Percentiles rank a stretch among this genome's conserved stretches.
phyloP scores from a whole-genome alignment of 2,329 filamentous ascomycete species.

The Oidium heveae region DNA sequence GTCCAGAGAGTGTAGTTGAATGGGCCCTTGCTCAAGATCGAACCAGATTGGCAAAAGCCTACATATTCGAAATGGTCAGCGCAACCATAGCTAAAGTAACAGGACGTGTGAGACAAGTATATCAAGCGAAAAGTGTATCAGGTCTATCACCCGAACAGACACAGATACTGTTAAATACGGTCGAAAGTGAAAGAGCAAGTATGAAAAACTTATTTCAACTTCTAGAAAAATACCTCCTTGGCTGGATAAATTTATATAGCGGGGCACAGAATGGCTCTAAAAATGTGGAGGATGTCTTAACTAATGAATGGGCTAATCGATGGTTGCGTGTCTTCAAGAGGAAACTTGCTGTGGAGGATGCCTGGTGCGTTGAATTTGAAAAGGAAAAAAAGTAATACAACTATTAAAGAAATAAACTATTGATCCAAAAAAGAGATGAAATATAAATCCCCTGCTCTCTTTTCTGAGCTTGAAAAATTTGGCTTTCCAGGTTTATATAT shows the following conservation, averaged over 20 bases:
- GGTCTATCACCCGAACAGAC: constrained; percentile 25
- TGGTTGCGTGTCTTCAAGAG: constrained; percentile 73
- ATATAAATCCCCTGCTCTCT: too few relatives aligned
- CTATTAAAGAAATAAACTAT: background rate
- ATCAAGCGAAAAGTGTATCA: constrained; percentile 32
- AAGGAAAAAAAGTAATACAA: constrained; percentile 6
- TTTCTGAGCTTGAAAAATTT: too few relatives aligned
- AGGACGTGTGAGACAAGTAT: constrained; percentile 59
- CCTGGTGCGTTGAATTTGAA: constrained; percentile 22
- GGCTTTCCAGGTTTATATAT: too few relatives aligned
- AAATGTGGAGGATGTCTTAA: constrained; percentile 33
- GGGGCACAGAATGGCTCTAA: constrained; percentile 44
- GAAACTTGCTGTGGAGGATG: constrained; percentile 66
- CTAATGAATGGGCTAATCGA: constrained; percentile 57
- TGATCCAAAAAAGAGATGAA: too few relatives aligned
- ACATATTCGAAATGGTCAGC: constrained; percentile 74
- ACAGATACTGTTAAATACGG: constrained; percentile 31
- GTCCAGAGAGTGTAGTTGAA: constrained; percentile 60
- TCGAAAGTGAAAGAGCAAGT: constrained; percentile 41
- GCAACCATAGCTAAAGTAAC: constrained; percentile 82
- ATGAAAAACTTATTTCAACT: constrained; percentile 60
- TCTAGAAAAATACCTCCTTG: constrained; percentile 53
- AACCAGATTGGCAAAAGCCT: constrained; percentile 37
- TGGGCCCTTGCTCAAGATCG: constrained; percentile 55
- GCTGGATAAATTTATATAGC: constrained; percentile 51